Conservation (phyloP, 108 stramenopile species). For the Cyclotella atomus region DNA sequence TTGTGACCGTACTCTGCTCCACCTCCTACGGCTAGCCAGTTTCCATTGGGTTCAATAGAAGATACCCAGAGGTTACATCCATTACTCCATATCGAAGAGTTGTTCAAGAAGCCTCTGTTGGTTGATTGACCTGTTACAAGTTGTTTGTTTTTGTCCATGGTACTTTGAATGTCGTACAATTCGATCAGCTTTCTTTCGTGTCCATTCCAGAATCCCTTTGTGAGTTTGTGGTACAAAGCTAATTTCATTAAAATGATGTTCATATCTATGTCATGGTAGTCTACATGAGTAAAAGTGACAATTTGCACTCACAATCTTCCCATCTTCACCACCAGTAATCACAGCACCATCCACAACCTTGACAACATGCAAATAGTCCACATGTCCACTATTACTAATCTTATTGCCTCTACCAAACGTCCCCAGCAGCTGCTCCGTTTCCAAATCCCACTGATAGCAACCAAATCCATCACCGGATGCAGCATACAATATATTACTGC, state of each 20-base stretch:
- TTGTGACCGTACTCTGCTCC: conserved; percentile 42
- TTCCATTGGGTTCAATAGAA: conserved; percentile 40
- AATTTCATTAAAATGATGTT: too few relatives aligned
- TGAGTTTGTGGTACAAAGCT: neutral
- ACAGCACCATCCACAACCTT: conserved; percentile 28
- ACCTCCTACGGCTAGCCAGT: conserved; percentile 55
- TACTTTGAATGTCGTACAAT: conserved; percentile 42
- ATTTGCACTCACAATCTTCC: conserved; percentile 24
- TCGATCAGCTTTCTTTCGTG: conserved; percentile 48
- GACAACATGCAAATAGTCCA: conserved; percentile 54
- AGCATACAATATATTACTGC: conserved; percentile 39
- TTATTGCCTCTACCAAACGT: conserved; percentile 34
- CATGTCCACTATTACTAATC: conserved; percentile 26
- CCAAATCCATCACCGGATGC: conserved; percentile 63
- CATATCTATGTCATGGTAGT: neutral
- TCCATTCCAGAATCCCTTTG: conserved; percentile 53
- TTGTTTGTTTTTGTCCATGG: conserved; percentile 44
- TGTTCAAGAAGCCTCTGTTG: conserved; percentile 35
- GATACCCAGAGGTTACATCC: conserved; percentile 47
- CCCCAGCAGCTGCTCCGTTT: conserved; percentile 39
- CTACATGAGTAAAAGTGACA: neutral
- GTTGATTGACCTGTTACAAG: conserved; percentile 22
- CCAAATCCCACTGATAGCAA: conserved; percentile 66
- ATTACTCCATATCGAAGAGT: conserved; percentile 36
- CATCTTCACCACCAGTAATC: conserved; percentile 63